Evolutionary conservation across 1,139 yeast genomes (phyloP).

Genomic region (Pichia sorboxylosa): DNA sequence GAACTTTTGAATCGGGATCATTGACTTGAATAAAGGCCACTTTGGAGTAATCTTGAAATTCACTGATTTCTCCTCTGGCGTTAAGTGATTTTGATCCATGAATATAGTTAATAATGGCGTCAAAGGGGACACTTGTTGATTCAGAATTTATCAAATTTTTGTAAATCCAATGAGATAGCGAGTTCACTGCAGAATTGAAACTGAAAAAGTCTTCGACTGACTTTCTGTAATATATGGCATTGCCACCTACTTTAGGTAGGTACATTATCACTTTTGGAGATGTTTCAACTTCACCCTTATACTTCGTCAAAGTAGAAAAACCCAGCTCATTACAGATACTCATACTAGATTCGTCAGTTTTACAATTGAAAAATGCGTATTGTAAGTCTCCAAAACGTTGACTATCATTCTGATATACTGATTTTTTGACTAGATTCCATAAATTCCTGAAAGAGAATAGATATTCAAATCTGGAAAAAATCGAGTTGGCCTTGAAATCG

Average conservation of each 20-base stretch:
- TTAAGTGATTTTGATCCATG: constrained; percentile 27
- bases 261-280: constrained; percentile 26
- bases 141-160: constrained; percentile 26
- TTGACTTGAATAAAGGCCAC: constrained; percentile 44
- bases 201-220: not conserved
- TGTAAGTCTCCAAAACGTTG: too few relatives aligned
- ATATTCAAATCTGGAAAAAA: constrained; percentile 35
- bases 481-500: constrained; percentile 21
- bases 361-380: constrained; percentile 48
- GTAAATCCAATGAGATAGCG: constrained; percentile 27
- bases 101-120: constrained; percentile 32
- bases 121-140: constrained; percentile 28
- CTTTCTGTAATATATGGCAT: constrained; percentile 23
- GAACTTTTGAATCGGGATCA: constrained; percentile 37
- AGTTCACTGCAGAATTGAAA: constrained; percentile 15
- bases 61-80: constrained; percentile 12
- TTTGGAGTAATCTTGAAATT: constrained; percentile 26
- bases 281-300: constrained; percentile 7
- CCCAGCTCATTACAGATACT: constrained; percentile 43
- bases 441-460: constrained; percentile 39
- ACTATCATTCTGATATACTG: constrained; percentile 29
- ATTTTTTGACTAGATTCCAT: constrained; percentile 48
- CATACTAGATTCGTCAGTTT: constrained; percentile 24
- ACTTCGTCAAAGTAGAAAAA: constrained; percentile 23
- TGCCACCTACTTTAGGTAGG: constrained; percentile 30